Conservation (phyloP, 2,329 filamentous ascomycete species). For the Sclerotinia minor region DNA sequence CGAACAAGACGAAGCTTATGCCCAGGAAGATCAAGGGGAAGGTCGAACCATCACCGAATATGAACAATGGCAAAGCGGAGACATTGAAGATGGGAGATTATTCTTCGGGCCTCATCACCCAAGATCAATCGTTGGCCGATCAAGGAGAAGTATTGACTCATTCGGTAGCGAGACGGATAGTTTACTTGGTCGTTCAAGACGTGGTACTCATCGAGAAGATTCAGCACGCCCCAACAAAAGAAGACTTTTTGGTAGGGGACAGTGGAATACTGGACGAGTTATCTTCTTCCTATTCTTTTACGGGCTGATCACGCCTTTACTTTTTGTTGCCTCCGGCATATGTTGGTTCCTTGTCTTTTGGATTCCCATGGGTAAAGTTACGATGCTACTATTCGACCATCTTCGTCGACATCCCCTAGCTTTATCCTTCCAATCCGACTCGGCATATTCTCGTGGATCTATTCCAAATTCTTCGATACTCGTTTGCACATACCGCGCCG, state of each 20-base stretch:
- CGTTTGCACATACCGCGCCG: slow-evolving; percentile 94
- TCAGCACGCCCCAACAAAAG: slow-evolving; percentile 63
- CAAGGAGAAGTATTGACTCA: slow-evolving; percentile 86
- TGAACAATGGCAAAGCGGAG: slow-evolving; percentile 97
- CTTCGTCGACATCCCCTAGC: slow-evolving; percentile 89
- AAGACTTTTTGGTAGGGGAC: slow-evolving; percentile 86
- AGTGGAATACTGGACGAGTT: slow-evolving; percentile 93
- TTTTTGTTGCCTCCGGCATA: slow-evolving; percentile 80
- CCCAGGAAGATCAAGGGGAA: slow-evolving; percentile 92
- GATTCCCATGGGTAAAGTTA: slow-evolving; percentile 98
- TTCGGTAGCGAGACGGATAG: slow-evolving; percentile 79
- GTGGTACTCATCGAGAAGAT: slow-evolving; percentile 49
- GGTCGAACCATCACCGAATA: slow-evolving; percentile 98
- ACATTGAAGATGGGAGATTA: slow-evolving; percentile 89
- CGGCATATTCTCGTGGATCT: slow-evolving; percentile 68
- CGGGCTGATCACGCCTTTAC: slow-evolving; percentile 79
- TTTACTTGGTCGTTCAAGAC: slow-evolving; percentile 68
- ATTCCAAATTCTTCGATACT: slow-evolving; percentile 81
- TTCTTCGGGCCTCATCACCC: slow-evolving; percentile 83
- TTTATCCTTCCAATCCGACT: slow-evolving; percentile 88
- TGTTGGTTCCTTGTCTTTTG: slow-evolving; percentile 98
- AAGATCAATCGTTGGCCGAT: slow-evolving; percentile 80
- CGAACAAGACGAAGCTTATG: slow-evolving; percentile 89
- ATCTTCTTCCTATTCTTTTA: slow-evolving; percentile 98
- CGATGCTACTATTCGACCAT: slow-evolving; percentile 85